These are phyloP conservation scores for Buxus sempervirens DNA, from an alignment of 164 flowering plant genomes.

Conservation along the genomic window DNA sequence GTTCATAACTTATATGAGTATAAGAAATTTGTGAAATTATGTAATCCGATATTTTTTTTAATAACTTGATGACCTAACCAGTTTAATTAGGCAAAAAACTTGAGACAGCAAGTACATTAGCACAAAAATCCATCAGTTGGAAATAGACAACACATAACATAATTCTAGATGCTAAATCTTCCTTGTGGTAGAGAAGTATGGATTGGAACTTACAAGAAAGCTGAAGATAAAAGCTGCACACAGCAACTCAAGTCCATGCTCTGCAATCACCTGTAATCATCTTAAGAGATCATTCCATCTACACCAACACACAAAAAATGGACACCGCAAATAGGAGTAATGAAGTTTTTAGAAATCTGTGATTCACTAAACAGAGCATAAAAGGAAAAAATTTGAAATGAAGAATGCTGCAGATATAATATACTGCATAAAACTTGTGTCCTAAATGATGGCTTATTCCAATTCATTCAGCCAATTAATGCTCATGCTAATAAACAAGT, in stretches of 20 bases:
- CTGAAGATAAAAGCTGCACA: slow-evolving; percentile 69
- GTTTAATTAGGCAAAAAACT: background rate
- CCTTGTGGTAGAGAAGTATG: background rate
- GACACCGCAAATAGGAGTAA: background rate
- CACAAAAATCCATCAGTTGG: background rate
- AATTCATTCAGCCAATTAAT: too few species aligned
- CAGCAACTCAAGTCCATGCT: slow-evolving; percentile 77
- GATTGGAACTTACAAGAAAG: slow-evolving; percentile 49
- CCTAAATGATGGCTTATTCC: too few species aligned
- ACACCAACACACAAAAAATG: background rate
- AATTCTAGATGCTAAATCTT: background rate
- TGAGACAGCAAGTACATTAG: background rate
- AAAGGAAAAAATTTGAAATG: too few species aligned
- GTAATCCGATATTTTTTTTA: background rate
- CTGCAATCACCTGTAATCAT: slow-evolving; percentile 60
- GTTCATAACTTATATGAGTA: too few species aligned
- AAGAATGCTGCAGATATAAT: too few species aligned
- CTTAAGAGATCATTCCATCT: slow-evolving; percentile 8
- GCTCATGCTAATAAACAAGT: too few species aligned
- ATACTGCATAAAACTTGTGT: too few species aligned
- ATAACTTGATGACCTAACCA: background rate
- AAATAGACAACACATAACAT: background rate
- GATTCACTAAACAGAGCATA: too few species aligned
- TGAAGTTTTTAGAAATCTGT: too few species aligned
- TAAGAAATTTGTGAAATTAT: too few species aligned